Conservation (phyloP, 2,329 filamentous ascomycete genomes). For the Chrysoporthe austroafricana region DNA sequence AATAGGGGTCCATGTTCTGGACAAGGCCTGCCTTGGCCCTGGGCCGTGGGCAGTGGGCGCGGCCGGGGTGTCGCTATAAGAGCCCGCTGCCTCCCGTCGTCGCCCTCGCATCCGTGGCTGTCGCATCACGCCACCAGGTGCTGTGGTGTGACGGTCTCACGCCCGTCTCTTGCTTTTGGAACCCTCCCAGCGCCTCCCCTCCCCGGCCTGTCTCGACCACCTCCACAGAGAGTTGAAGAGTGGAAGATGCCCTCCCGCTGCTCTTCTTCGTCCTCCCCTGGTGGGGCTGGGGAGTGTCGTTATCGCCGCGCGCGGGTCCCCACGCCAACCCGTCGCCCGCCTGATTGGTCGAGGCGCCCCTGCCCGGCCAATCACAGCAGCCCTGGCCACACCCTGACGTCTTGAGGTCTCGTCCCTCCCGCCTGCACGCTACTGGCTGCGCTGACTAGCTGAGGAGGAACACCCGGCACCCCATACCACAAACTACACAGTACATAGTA, state of each 20-base stretch:
- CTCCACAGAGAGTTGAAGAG: too few relatives aligned
- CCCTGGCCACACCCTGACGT: neutral
- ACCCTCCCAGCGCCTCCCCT: neutral
- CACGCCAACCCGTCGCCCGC: neutral
- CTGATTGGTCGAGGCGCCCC: neutral
- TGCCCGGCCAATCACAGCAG: neutral
- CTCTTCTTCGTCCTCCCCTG: neutral
- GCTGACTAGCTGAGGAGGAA: too few relatives aligned
- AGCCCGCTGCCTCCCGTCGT: neutral
- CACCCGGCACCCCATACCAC: too few relatives aligned
- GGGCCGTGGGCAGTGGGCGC: neutral
- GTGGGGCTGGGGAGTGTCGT: neutral
- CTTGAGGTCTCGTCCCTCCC: neutral
- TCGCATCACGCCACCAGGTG: neutral
- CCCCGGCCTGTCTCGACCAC: neutral
- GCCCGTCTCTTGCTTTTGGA: too few relatives aligned
- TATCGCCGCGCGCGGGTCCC: neutral
- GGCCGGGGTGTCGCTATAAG: slow-evolving; percentile 1
- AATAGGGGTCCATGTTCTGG: slow-evolving; percentile 7
- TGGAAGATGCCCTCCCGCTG: neutral
- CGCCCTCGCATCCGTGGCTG: neutral
- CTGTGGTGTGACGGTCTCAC: neutral
- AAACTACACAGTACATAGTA: too few relatives aligned
- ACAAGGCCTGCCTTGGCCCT: slow-evolving; percentile 2
- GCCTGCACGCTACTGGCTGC: neutral